Evolutionary conservation across 345 rosid species (phyloP).

Genomic region (Populus deltoides): DNA sequence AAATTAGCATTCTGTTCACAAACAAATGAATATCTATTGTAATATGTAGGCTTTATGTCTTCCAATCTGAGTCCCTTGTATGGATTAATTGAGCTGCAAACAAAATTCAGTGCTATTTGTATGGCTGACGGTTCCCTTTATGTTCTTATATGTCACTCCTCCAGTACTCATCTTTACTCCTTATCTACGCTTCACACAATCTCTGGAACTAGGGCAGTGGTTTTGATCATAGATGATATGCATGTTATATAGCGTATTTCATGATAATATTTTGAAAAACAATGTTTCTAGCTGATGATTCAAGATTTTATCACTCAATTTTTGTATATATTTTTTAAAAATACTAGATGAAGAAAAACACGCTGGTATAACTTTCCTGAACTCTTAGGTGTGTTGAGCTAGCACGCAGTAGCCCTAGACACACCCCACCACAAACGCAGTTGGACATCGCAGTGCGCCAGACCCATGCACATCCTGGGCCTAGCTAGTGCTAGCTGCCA

Average conservation of each 20-base stretch:
- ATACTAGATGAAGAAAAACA: no score
- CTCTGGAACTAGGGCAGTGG: not conserved
- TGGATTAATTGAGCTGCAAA: constrained; percentile 5
- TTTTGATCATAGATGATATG: constrained; percentile 13
- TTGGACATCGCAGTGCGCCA: no score
- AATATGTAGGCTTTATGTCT: not conserved
- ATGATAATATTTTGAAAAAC: constrained; percentile 35
- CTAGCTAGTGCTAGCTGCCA: no score
- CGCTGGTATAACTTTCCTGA: no score
- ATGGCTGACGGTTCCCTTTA: constrained; percentile 12
- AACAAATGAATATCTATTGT: not conserved
- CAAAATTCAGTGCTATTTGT: constrained; percentile 4
- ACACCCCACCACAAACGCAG: no score
- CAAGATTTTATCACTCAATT: constrained; percentile 29
- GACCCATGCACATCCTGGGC: no score
- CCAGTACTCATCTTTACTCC: not conserved
- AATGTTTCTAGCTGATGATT: constrained; percentile 7
- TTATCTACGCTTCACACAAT: not conserved
- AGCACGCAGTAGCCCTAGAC: no score
- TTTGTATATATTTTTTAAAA: no score
- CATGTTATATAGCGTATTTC: constrained; percentile 28
- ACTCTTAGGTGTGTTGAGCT: no score
- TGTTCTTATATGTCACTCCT: constrained; percentile 8
- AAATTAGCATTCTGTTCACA: not conserved
- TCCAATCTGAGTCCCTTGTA: not conserved